Evolutionary conservation across 208 protist species (phyloP), one percentile per base, ranked within the genome.

Genomic region (Herpetomonas tarakana): DNA sequence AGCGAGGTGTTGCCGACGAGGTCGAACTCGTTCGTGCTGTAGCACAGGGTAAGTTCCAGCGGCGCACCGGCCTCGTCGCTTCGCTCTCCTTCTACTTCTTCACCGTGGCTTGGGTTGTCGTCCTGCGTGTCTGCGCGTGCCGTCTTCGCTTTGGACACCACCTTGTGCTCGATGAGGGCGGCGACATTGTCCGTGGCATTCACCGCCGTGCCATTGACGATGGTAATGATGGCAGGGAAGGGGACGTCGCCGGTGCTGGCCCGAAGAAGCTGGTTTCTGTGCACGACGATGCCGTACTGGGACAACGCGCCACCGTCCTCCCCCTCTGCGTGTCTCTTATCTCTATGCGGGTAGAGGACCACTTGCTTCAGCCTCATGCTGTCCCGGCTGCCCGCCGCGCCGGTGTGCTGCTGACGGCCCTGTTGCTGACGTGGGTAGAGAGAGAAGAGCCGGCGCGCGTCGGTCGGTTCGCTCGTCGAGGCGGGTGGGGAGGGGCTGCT

Each of bases 1-100:
- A 49, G 44, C 16, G 44, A 11, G 16, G 46, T 2, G 41, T 80
- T 63, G 16, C 77, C 77, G 0, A 84, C 63, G 7, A 84, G 63
- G n/a, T 74, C 63, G 61, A 68, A 80, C 21, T 2, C 1, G 0
- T 55, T 50, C 2, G 47, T 46, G 11, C 39, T 53, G 55, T 65
- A 84, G 9, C 50, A 46, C 7, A 84, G 52, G 3, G 60, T 58
- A 3, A 84, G 47, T 7, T 59, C 35, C 31, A 84, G 56, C 3
- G 50, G 51, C 18, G 28, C 18, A 39, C 28, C n/a, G 21, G 41
- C 49, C 25, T 0, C 22, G 7, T 29, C 49, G 19, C 11, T 52
- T 18, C 39, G 52, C 24, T 46, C 47, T n/a, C n/a, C n/a, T n/a
- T n/a, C n/a, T n/a, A n/a, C n/a, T n/a, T n/a, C n/a, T n/a, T n/a